phyloP scores from a whole-genome alignment of 1,139 yeast genomes.

The Yamadazyma oceani region DNA sequence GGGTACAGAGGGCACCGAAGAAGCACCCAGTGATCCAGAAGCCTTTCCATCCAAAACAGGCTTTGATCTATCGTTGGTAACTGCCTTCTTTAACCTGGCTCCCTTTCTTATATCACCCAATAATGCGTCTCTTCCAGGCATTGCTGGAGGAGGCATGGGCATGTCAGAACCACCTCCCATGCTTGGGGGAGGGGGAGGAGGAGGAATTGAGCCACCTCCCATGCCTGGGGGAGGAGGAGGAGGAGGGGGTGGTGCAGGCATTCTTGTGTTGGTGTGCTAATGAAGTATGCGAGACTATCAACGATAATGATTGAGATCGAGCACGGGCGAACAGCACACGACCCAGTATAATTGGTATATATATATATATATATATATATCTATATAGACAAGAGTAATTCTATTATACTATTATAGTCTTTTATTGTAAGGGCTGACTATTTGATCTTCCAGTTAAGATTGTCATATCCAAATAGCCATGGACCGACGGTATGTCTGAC shows the following conservation, averaged over 20 bases:
- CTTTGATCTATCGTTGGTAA: slow-evolving; percentile 46
- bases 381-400: too few relatives aligned
- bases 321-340: too few relatives aligned
- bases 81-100: slow-evolving; percentile 67
- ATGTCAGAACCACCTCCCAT: slow-evolving; percentile 20
- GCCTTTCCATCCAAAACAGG: slow-evolving; percentile 43
- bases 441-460: slow-evolving; percentile 53
- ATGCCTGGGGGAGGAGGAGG: slow-evolving; percentile 17
- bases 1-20: slow-evolving; percentile 7
- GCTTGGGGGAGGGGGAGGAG: slow-evolving; percentile 45
- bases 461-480: slow-evolving; percentile 86
- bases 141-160: slow-evolving; percentile 30
- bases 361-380: too few relatives aligned
- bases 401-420: too few relatives aligned
- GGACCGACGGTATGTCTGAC: slow-evolving; percentile 86
- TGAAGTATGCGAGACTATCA: too few relatives aligned
- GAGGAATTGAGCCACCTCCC: slow-evolving; percentile 32
- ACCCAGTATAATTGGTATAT: too few relatives aligned
- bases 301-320: too few relatives aligned
- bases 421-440: too few relatives aligned
- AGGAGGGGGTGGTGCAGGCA: slow-evolving; percentile 19
- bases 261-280: neutral
- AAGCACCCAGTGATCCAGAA: slow-evolving; percentile 12
- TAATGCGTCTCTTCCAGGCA: slow-evolving; percentile 71
- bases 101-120: slow-evolving; percentile 89